Evolutionary conservation across 768 basidiomycete genomes (phyloP).

Genomic region (Suillus brevipes): DNA sequence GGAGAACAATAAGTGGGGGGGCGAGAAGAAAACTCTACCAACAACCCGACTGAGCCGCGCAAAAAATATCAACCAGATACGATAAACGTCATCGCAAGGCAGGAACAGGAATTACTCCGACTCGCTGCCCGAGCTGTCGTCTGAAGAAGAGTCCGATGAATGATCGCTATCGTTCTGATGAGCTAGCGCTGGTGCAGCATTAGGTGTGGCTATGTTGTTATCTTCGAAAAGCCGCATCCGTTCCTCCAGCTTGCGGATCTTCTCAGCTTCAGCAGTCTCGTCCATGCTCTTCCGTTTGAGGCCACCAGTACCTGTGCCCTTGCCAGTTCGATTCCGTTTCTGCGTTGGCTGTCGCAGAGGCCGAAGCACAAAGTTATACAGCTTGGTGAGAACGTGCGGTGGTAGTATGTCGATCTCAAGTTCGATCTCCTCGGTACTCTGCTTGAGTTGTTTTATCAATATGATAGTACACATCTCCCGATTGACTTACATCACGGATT

Average conservation of each 20-base stretch:
- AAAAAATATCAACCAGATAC: conserved; percentile 14
- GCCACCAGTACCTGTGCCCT: conserved; percentile 86
- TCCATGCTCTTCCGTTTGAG: conserved; percentile 96
- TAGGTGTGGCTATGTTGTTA: conserved; percentile 9
- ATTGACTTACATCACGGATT: conserved; percentile 79
- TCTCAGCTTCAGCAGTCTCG: conserved; percentile 93
- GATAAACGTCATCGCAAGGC: conserved; percentile 1
- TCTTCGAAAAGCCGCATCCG: conserved; percentile 84
- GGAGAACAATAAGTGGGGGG: conserved; percentile 26
- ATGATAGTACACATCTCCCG: conserved; percentile 10
- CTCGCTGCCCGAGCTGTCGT: conserved; percentile 81
- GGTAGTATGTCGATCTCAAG: conserved; percentile 95
- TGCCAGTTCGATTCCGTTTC: conserved; percentile 65
- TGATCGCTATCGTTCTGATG: conserved; percentile 58
- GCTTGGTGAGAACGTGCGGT: conserved; percentile 79
- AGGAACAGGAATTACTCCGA: conserved; percentile 56
- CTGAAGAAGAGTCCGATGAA: conserved; percentile 79
- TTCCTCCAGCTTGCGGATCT: conserved; percentile 88
- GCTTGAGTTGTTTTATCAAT: conserved; percentile 23
- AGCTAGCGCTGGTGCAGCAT: conserved; percentile 36
- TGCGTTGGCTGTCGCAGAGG: conserved; percentile 68
- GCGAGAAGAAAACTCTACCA: conserved; percentile 24
- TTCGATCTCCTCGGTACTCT: conserved; percentile 98
- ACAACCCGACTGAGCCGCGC: conserved; percentile 19
- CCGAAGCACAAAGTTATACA: conserved; percentile 94